phyloP scores from a whole-genome alignment of 805 yeast species.

The Saccharomycopsis vini region DNA sequence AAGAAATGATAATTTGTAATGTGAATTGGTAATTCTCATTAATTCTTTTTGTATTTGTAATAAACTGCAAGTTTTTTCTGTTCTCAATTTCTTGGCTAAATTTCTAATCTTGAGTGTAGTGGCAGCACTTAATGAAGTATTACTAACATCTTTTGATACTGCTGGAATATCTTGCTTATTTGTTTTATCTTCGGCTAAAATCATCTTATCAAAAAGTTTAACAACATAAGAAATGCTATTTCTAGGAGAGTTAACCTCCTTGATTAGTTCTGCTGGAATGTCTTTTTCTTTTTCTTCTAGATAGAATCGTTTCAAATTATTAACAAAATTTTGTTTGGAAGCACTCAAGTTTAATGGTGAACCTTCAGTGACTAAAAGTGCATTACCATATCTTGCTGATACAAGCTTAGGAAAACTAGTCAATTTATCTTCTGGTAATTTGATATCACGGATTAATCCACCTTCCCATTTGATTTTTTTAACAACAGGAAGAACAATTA shows the following conservation, averaged over 20 bases:
- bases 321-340: conserved; percentile 10
- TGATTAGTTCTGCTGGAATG: not conserved
- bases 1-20: conserved; percentile 12
- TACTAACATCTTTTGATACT: not conserved
- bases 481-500: conserved; percentile 12
- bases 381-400: conserved; percentile 10
- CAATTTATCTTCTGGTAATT: not conserved
- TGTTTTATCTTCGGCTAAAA: not conserved
- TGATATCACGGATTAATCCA: conserved; percentile 7
- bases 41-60: conserved; percentile 16
- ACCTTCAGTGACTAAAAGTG: conserved; percentile 13
- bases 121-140: not conserved
- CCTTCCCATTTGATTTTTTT: conserved; percentile 13
- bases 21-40: conserved; percentile 10
- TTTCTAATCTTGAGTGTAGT: not conserved
- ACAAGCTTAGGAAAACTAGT: conserved; percentile 11
- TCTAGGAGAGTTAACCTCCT: not conserved
- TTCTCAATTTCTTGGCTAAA: conserved; percentile 4
- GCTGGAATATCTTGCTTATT: not conserved
- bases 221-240: conserved; percentile 3
- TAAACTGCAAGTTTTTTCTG: conserved; percentile 14
- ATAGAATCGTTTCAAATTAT: conserved; percentile 11
- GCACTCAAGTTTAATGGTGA: conserved; percentile 8
- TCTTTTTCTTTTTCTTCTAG: conserved; percentile 8
- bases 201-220: conserved; percentile 8